Conservation (phyloP, 2,329 filamentous ascomycete species). For the Stagonosporopsis rhizophila region DNA sequence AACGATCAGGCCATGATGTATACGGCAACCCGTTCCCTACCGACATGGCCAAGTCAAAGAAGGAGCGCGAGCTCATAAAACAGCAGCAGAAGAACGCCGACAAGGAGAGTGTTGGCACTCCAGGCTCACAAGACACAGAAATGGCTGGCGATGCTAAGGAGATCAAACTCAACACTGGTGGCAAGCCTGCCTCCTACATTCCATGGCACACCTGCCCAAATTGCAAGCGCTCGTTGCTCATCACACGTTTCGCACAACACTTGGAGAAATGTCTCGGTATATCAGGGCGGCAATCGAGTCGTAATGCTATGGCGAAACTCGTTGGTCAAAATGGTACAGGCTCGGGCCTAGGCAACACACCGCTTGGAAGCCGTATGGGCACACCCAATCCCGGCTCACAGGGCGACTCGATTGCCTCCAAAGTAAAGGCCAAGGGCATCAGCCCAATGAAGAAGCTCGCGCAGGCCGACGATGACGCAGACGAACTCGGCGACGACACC, state of each 20-base stretch:
- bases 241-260: conserved; percentile 67
- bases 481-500: conserved; percentile 51
- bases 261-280: conserved; percentile 67
- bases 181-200: conserved; percentile 55
- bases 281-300: conserved; percentile 59
- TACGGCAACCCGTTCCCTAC: conserved; percentile 83
- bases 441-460: conserved; percentile 43
- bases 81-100: conserved; percentile 52
- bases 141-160: conserved; percentile 49
- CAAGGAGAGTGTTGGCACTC: conserved; percentile 55
- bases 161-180: conserved; percentile 58
- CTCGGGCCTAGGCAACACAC: conserved; percentile 53
- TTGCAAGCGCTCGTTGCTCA: conserved; percentile 67
- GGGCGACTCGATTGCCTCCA: conserved; percentile 28
- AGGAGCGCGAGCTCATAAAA: conserved; percentile 67
- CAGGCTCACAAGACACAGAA: conserved; percentile 54
- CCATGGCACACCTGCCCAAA: conserved; percentile 65
- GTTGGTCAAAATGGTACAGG: conserved; percentile 48
- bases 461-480: conserved; percentile 34
- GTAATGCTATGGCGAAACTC: conserved; percentile 58
- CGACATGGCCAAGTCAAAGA: conserved; percentile 76
- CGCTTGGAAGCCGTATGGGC: conserved; percentile 52
- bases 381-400: conserved; percentile 50
- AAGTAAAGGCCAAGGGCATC: conserved; percentile 44
- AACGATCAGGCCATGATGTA: conserved; percentile 78